A percentile compares a stretch with the other conserved stretches of the same genome.
Evolutionary conservation across 192 early-diverging fungal genomes (phyloP).

Genomic region (Umbelopsis sp.): DNA sequence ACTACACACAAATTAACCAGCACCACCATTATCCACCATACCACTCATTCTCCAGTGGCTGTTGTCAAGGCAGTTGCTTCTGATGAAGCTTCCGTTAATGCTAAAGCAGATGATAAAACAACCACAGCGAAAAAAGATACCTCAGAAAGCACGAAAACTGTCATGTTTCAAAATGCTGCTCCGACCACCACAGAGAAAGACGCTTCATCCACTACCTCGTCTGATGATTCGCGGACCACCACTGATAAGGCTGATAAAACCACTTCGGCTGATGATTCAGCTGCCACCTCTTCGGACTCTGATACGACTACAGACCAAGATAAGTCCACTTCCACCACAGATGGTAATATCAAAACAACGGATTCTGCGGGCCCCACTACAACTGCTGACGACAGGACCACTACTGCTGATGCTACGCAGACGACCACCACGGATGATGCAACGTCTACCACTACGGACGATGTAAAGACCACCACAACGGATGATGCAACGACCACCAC

Average conservation of each 20-base stretch:
- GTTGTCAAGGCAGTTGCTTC: neutral
- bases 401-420: neutral
- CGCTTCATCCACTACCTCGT: neutral
- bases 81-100: neutral
- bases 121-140: neutral
- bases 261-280: neutral
- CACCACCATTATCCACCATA: neutral
- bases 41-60: neutral
- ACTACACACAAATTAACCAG: neutral
- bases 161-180: neutral
- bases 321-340: neutral
- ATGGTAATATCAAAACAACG: neutral
- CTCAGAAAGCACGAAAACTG: too few species aligned
- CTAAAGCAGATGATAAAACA: neutral
- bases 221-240: neutral
- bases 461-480: neutral
- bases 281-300: neutral
- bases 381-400: neutral
- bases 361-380: neutral
- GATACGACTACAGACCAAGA: neutral
- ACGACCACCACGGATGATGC: neutral
- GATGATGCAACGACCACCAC: neutral
- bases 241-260: neutral
- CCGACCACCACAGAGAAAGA: neutral
- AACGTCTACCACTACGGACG: conserved; percentile 2